Percentiles rank a stretch among this genome's conserved stretches.
Evolutionary conservation across 768 basidiomycete species (phyloP).

Genomic region (Panaeolus cyanescens): DNA sequence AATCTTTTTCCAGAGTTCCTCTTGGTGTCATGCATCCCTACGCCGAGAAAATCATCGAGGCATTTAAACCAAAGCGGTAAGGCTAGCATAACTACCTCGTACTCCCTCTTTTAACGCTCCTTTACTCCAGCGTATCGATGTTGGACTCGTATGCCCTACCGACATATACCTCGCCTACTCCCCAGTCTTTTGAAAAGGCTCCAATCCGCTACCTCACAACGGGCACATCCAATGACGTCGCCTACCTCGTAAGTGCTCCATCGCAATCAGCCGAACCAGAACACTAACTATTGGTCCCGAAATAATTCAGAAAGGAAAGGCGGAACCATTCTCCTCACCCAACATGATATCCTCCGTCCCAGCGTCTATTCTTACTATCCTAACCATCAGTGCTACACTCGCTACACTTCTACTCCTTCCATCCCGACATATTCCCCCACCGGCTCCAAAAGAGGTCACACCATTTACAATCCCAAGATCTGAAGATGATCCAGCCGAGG

Average conservation of each 20-base stretch:
- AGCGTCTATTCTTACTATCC: conserved; percentile 51
- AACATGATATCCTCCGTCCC: conserved; percentile 58
- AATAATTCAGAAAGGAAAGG: conserved; percentile 34
- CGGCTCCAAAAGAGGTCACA: conserved; percentile 41
- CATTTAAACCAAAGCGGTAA: conserved; percentile 49
- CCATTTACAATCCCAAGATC: conserved; percentile 32
- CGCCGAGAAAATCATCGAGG: conserved; percentile 40
- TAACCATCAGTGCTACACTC: conserved; percentile 18
- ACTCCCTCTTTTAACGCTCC: neutral
- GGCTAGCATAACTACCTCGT: neutral
- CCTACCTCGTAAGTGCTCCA: conserved; percentile 20
- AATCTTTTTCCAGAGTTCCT: conserved; percentile 49
- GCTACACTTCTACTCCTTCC: conserved; percentile 50
- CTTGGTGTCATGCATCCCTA: conserved; percentile 52
- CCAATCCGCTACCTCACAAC: conserved; percentile 53
- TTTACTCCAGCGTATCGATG: conserved; percentile 40
- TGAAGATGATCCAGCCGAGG: conserved; percentile 23
- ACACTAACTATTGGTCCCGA: conserved; percentile 10
- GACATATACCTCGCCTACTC: conserved; percentile 42
- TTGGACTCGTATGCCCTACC: conserved; percentile 56
- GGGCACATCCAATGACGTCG: conserved; percentile 22
- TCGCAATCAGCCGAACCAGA: neutral
- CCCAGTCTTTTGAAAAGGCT: conserved; percentile 40
- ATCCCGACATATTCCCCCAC: conserved; percentile 40
- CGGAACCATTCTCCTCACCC: conserved; percentile 50